Evolutionary conservation across 345 rosid species (phyloP).

Genomic region (Eucalyptus fibrosa): DNA sequence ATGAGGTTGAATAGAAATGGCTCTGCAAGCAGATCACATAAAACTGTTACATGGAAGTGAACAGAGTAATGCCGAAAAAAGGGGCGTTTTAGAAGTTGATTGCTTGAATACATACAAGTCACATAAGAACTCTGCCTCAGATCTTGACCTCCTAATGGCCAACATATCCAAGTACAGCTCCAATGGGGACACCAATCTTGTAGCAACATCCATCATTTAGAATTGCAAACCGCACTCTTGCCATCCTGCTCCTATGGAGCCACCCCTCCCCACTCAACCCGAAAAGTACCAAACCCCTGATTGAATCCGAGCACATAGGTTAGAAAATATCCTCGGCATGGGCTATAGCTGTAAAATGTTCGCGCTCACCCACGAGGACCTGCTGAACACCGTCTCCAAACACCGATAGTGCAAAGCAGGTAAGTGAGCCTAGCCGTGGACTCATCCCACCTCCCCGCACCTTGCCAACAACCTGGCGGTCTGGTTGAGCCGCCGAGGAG

Average conservation of each 20-base stretch:
- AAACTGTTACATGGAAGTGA: background rate
- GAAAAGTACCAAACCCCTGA: background rate
- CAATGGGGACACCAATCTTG: conserved; percentile 47
- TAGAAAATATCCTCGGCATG: background rate
- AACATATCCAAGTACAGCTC: conserved; percentile 35
- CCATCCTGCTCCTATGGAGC: conserved; percentile 61
- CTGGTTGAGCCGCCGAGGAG: background rate
- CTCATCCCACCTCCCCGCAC: background rate
- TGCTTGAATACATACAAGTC: background rate
- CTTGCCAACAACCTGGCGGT: background rate
- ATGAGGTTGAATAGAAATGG: background rate
- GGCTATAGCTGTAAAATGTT: background rate
- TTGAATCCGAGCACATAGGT: background rate
- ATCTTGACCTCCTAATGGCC: conserved; percentile 38
- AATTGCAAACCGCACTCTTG: conserved; percentile 38
- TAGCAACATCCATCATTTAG: conserved; percentile 41
- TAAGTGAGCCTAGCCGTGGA: background rate
- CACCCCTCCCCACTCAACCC: conserved; percentile 19
- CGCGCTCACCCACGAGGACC: background rate
- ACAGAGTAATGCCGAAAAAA: background rate
- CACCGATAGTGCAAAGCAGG: background rate
- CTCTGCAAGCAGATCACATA: background rate
- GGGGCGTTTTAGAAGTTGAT: background rate
- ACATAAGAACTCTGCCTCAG: background rate
- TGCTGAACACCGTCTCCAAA: background rate